Percentiles rank a stretch among this genome's conserved stretches.
Conservation (phyloP, 2,329 filamentous ascomycete genomes). For the Shiraia bambusicola region DNA sequence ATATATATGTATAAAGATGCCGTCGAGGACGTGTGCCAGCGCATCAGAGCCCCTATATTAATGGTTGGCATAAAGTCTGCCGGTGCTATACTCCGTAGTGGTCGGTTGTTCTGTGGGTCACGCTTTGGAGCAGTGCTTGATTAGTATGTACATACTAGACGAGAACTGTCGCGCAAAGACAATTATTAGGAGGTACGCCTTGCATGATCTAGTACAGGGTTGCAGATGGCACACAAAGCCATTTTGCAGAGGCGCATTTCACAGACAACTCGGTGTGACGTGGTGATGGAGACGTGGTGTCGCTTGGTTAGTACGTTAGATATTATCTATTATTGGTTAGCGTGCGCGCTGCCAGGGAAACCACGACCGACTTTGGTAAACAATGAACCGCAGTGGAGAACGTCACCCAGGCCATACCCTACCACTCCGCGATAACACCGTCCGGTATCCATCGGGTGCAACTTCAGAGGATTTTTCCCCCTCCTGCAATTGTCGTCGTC, state of each 20-base stretch:
- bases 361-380: constrained; percentile 20
- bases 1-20: no score
- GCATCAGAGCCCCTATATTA: no score
- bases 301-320: constrained; percentile 7
- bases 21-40: no score
- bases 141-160: no score
- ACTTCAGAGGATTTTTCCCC: constrained; percentile 7
- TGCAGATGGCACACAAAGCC: background rate
- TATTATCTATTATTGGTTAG: no score
- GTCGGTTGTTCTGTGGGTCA: no score
- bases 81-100: no score
- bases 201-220: no score
- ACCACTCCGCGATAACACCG: constrained; percentile 14
- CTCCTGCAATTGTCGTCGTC: constrained; percentile 11
- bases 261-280: constrained; percentile 13
- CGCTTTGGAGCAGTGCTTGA: no score
- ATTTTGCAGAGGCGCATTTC: background rate
- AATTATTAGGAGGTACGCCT: no score
- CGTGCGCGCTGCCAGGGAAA: constrained; percentile 23
- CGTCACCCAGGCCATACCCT: constrained; percentile 18
- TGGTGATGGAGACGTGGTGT: constrained; percentile 14
- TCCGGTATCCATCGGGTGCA: constrained; percentile 19
- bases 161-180: no score
- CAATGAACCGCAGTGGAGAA: constrained; percentile 16
- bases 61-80: no score